Conservation (phyloP, 176 grass and related monocot species). For the Paspalum notatum region DNA sequence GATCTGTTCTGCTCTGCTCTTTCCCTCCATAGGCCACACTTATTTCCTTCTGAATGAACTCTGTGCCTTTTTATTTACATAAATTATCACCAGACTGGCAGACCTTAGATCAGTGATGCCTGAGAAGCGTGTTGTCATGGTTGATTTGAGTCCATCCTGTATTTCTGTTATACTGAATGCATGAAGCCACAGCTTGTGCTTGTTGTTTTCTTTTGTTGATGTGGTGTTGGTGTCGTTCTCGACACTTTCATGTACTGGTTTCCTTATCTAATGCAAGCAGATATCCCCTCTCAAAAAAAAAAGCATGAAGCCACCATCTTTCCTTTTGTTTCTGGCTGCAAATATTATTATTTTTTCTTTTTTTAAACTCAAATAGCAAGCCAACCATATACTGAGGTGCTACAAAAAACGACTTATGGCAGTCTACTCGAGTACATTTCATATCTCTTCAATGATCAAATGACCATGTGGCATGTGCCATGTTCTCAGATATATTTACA, state of each 20-base stretch:
- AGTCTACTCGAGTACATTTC: conserved; percentile 20
- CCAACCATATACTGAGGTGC: neutral
- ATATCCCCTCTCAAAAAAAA: no score
- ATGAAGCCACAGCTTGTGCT: conserved; percentile 2
- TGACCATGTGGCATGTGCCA: neutral
- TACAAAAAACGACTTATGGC: neutral
- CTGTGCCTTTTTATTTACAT: neutral
- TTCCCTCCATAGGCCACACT: neutral
- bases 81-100: neutral
- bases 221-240: no score
- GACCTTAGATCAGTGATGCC: no score
- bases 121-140: no score
- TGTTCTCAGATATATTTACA: conserved; percentile 82
- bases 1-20: neutral
- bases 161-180: conserved; percentile 22
- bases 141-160: neutral
- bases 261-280: no score
- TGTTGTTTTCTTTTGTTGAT: no score
- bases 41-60: conserved; percentile 22
- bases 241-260: no score
- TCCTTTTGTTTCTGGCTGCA: conserved; percentile 5
- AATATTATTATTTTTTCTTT: neutral
- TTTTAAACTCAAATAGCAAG: neutral
- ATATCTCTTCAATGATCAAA: neutral
- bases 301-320: neutral